phyloP scores from a whole-genome alignment of 2,329 filamentous ascomycete species.

The Pseudogymnoascus sp. region DNA sequence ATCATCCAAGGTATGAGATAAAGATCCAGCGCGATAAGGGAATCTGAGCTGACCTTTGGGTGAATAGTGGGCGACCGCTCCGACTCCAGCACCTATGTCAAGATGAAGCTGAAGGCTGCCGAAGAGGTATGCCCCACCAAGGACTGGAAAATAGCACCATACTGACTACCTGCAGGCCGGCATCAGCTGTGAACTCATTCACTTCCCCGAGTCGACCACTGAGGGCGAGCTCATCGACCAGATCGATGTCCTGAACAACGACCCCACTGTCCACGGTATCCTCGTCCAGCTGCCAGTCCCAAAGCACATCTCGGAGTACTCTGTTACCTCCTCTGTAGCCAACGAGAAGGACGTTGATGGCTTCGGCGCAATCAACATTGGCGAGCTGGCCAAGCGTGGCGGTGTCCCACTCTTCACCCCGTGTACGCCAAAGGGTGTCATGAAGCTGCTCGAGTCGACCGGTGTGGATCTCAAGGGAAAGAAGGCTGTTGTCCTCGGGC shows the following conservation, averaged over 20 bases:
- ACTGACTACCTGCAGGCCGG: conserved; percentile 54
- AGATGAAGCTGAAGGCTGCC: conserved; percentile 98
- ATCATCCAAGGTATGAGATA: conserved; percentile 75
- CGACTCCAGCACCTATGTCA: conserved; percentile 98
- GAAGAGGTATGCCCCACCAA: conserved; percentile 54
- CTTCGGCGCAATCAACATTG: conserved; percentile 89
- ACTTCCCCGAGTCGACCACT: conserved; percentile 70
- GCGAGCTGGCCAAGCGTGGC: conserved; percentile 91
- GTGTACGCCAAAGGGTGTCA: conserved; percentile 95
- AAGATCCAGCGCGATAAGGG: conserved; percentile 14
- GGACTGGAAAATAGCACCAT: conserved; percentile 11
- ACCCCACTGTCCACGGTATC: conserved; percentile 79
- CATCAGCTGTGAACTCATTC: conserved; percentile 78
- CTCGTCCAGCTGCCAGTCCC: conserved; percentile 90
- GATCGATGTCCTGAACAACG: conserved; percentile 76
- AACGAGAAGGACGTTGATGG: conserved; percentile 98
- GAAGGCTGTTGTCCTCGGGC: conserved; percentile 85
- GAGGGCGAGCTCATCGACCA: conserved; percentile 80
- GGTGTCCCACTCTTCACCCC: conserved; percentile 83
- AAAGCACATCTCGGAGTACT: conserved; percentile 80
- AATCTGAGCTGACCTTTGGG: conserved; percentile 12
- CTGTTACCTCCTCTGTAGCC: conserved; percentile 79
- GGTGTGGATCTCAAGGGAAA: conserved; percentile 81
- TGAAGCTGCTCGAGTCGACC: conserved; percentile 78
- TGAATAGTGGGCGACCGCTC: conserved; percentile 75